A percentile compares a stretch with the other conserved stretches of the same genome.
phyloP scores from a whole-genome alignment of 441 rosid genomes.

The Eutrema salsugineum region DNA sequence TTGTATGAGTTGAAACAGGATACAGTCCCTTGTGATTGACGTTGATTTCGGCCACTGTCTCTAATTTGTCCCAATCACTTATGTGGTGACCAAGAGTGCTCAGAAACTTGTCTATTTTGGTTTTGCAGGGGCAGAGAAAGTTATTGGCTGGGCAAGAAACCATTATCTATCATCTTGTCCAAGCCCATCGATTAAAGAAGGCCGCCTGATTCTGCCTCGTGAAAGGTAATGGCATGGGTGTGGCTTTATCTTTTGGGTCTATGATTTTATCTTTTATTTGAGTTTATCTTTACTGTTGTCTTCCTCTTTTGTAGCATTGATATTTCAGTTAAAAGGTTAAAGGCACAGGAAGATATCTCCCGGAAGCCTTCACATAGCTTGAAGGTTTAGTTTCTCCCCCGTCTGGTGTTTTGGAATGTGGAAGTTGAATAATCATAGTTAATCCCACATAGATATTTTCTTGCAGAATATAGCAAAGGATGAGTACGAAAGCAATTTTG shows the following conservation, averaged over 20 bases:
- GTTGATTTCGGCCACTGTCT: not conserved
- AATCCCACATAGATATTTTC: constrained; percentile 24
- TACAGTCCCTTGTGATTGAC: not conserved
- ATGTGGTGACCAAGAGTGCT: not conserved
- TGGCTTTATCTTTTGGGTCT: not conserved
- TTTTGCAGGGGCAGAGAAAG: constrained; percentile 76
- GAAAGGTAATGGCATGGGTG: constrained; percentile 51
- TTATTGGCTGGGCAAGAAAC: constrained; percentile 94
- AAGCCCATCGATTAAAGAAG: constrained; percentile 63
- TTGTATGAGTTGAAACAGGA: not conserved
- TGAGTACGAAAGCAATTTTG: constrained; percentile 79
- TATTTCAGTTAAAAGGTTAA: constrained; percentile 67
- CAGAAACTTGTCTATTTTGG: not conserved
- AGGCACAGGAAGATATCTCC: constrained; percentile 62
- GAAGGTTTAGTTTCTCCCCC: constrained; percentile 53
- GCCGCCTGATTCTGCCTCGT: constrained; percentile 62
- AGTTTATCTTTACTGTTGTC: constrained; percentile 32
- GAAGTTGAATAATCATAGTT: constrained; percentile 2
- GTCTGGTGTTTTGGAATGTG: not conserved
- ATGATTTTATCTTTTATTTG: not conserved
- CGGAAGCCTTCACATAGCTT: constrained; percentile 66
- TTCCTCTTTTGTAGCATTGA: constrained; percentile 65
- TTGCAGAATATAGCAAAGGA: constrained; percentile 80
- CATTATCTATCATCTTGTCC: constrained; percentile 66
- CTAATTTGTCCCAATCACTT: not conserved